Base-by-base conservation (phyloP, 1,139 yeast species). In the Geotrichum phurueaensis region DNA sequence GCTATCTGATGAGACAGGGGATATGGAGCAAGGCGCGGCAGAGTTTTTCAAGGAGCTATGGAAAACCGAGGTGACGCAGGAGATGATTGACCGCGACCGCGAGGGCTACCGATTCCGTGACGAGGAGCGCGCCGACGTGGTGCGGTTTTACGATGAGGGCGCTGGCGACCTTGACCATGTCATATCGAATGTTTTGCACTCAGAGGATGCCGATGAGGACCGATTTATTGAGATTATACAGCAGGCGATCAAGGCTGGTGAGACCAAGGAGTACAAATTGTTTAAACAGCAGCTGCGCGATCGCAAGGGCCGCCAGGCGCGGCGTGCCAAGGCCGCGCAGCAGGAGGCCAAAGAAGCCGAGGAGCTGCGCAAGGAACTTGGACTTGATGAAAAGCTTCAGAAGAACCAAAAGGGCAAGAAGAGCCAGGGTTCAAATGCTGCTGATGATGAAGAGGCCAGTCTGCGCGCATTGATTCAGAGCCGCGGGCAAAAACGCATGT, bases 171-270 rank as follows among this genome's bases (percentile, higher is more conserved):
- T 89, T 68, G 76, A 85, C 57, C 78, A 79, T 62, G 74, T 90
- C 18, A 87, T 89, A 70, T 96, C 89, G 70, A 79, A 79, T 54
- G 85, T 90, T 7, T 87, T 95, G 18, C 96, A 90, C 72, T 78
- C 79, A n/a, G 82, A 77, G 59, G 79, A 75, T 6, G 87, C 84
- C 65, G 91, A 86, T 66, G 60, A 58, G 48, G 73, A 73, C 57
- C 78, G 97, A 48, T 79, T 88, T 31, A 81, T 81, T 63, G 71
- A 71, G 2, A 77, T 84, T 2, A 81, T 89, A 39, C 78, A 79
- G 51, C 69, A 70, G 10, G 78, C 82, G 47, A 75, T 83, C 27
- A 71, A 71, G 2, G 69, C 70, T 0, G 76, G 76, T 3, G 74
- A 73, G 2, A 71, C 80, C 51, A 71, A 75, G 51, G 66, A 70